These are phyloP conservation scores for Boletus vermiculosoides DNA, from an alignment of 768 basidiomycete species.

Conservation along the genomic window DNA sequence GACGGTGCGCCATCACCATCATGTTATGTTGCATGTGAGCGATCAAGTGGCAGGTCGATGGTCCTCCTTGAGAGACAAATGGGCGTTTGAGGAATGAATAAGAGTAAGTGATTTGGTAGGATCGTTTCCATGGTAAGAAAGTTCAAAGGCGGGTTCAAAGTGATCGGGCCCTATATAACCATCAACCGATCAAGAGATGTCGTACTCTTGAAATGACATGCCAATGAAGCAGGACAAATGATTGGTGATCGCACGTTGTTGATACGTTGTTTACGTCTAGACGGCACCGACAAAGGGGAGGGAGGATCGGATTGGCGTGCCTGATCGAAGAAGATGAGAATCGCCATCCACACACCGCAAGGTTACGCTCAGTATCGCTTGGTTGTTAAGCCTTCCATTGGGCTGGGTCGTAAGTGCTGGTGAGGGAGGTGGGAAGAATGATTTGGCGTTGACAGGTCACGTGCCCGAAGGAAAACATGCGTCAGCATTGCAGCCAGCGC, in stretches of 20 bases:
- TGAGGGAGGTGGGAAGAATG: neutral
- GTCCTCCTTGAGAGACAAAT: neutral
- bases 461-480: constrained; percentile 23
- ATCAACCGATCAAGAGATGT: constrained; percentile 29
- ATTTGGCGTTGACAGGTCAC: constrained; percentile 19
- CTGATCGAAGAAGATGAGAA: constrained; percentile 28
- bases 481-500: neutral
- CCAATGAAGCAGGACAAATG: constrained; percentile 17
- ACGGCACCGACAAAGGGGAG: constrained; percentile 36
- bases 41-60: constrained; percentile 1
- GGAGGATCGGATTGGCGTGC: constrained; percentile 22
- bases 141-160: constrained; percentile 13
- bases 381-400: neutral
- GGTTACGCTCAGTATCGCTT: constrained; percentile 18
- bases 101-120: constrained; percentile 8
- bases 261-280: constrained; percentile 28
- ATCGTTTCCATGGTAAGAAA: constrained; percentile 32
- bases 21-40: constrained; percentile 9
- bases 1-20: constrained; percentile 11
- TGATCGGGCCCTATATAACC: constrained; percentile 17
- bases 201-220: constrained; percentile 26
- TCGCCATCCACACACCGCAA: constrained; percentile 17
- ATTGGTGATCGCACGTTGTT: constrained; percentile 29
- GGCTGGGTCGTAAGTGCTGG: constrained; percentile 13
- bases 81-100: constrained; percentile 5